Base-by-base conservation (phyloP, 2,329 filamentous ascomycete genomes). In the Monosporascus sp. region DNA sequence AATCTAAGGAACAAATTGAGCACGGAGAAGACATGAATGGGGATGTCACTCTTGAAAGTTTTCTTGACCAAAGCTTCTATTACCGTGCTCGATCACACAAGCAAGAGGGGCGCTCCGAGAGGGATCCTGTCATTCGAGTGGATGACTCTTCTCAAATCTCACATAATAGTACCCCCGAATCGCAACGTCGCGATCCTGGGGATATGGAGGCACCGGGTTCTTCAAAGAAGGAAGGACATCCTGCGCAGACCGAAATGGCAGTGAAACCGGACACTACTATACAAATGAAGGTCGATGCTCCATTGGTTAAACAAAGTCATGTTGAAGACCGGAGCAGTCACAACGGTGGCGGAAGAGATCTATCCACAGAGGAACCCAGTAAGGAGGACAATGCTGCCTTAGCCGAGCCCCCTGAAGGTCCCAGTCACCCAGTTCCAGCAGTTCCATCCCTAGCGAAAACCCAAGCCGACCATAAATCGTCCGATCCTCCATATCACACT, bases 51-150 rank as follows among this genome's bases (percentile, higher is more conserved):
- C 62, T 66, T 41, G 54, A 66, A 44, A 62, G 59, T 50, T 58
- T 52, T 43, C 27, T 56, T n/a, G 65, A 67, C 44, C 48, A 62
- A 20, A 68, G 65, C 47, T 68, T 68, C 47, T 57, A 61, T 38
- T 68, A 66, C 52, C 62, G 55, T 57, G 52, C 62, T 52, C 63
- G 62, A 35, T 56, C 52, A 15, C 20, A 44, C 14, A 63, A 60
- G 44, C 60, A 56, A 48, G 41, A 46, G 14, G 20, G n/a, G 15
- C 14, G 22, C 43, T 22, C 5, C 24, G 43, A 46, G 24, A 24
- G 25, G 17, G 25, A 20, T 43, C 31, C 47, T 22, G 22, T 11
- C 27, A 27, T 8, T 20, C 39, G n/a, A 14, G 18, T 9, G n/a
- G 22, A 15, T 18, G 24, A 15, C 41, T 20, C n/a, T 15, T 22